These are phyloP conservation scores for Galerina sulciceps DNA, from an alignment of 768 basidiomycete genomes.

Conservation along the genomic window DNA sequence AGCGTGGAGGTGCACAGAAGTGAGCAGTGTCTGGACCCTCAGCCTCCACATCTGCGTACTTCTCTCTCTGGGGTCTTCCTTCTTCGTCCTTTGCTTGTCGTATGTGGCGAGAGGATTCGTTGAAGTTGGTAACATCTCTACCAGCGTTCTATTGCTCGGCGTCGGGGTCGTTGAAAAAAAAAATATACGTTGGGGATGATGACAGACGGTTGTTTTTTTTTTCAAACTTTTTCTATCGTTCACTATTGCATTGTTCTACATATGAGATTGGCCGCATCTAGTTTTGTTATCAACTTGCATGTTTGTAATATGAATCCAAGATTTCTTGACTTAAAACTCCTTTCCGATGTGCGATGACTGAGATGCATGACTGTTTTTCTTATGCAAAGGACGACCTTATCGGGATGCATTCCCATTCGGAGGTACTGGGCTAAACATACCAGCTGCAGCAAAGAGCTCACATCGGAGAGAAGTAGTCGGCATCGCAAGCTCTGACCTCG, in stretches of 20 bases:
- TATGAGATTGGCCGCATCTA: slow-evolving; percentile 8
- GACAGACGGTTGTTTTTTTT: neutral
- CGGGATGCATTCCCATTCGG: too few relatives aligned
- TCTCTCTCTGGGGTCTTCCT: neutral
- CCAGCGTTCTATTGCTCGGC: neutral
- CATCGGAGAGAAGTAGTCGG: too few relatives aligned
- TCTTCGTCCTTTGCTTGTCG: slow-evolving; percentile 1
- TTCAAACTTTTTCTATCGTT: neutral
- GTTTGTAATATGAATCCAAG: slow-evolving; percentile 14
- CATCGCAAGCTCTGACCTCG: too few relatives aligned
- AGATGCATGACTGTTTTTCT: neutral
- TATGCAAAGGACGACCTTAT: neutral
- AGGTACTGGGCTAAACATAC: too few relatives aligned
- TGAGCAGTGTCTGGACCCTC: neutral
- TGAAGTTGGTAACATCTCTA: slow-evolving; percentile 6
- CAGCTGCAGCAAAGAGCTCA: too few relatives aligned
- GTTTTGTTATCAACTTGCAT: slow-evolving; percentile 3
- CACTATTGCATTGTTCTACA: slow-evolving; percentile 2
- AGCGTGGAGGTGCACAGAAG: neutral
- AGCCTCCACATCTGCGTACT: neutral
- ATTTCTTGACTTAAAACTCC: slow-evolving; percentile 1
- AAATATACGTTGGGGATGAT: neutral
- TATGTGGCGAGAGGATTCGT: neutral
- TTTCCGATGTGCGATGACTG: too few relatives aligned
- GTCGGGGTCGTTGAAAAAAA: slow-evolving; percentile 4